Conservation (phyloP, 257 asterid species). For the Solanum arcanum region DNA sequence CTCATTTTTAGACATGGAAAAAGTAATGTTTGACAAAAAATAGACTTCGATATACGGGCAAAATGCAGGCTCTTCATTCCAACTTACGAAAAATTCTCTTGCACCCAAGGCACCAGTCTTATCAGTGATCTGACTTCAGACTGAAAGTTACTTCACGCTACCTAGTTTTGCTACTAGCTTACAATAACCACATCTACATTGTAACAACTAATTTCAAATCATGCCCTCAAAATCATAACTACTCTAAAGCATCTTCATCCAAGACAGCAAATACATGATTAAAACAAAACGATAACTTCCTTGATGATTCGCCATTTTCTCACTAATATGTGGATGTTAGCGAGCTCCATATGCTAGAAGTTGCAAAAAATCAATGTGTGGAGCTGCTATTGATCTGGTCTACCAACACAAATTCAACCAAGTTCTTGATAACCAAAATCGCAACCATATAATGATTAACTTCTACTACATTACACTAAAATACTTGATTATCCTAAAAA, state of each 20-base stretch:
- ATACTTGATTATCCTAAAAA: neutral
- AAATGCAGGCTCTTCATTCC: neutral
- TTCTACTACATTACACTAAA: neutral
- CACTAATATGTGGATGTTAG: neutral
- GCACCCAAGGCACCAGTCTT: neutral
- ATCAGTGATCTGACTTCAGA: neutral
- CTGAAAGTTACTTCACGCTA: neutral
- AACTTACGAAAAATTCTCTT: neutral
- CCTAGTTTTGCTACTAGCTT: neutral
- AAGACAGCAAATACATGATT: neutral
- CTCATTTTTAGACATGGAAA: neutral
- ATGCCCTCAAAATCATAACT: neutral
- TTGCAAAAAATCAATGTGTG: neutral
- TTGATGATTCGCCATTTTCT: neutral
- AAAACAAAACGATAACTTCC: neutral
- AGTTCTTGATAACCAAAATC: neutral
- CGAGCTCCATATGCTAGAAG: neutral
- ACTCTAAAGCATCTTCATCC: neutral
- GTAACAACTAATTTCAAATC: neutral
- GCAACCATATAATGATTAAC: neutral
- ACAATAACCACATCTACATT: neutral
- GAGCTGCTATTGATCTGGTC: neutral
- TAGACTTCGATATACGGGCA: neutral
- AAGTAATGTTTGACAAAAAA: neutral
- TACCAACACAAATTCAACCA: neutral